phyloP scores from a whole-genome alignment of 2,329 filamentous ascomycete species.

The Stachybotrys echinatus region DNA sequence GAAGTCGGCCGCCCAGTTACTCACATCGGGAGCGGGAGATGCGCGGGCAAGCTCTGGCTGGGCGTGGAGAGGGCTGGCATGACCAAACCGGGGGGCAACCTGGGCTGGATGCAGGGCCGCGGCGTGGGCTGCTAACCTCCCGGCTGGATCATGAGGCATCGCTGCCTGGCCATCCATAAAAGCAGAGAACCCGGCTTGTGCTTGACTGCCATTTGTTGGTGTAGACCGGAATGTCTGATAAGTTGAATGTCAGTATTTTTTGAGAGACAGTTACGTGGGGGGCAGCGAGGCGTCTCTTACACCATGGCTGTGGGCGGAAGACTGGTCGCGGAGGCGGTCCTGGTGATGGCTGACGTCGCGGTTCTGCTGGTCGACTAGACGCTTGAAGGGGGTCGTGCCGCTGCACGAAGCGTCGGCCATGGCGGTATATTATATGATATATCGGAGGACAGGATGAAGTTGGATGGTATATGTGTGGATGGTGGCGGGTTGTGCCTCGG shows the following conservation, averaged over 20 bases:
- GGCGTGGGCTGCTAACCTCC: conserved; percentile 27
- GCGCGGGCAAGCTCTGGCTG: conserved; percentile 16
- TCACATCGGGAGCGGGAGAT: conserved; percentile 15
- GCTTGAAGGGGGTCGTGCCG: conserved; percentile 37
- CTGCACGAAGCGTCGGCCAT: conserved; percentile 39
- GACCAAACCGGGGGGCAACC: conserved; percentile 11
- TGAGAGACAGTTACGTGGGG: not conserved
- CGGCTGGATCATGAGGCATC: conserved; percentile 25
- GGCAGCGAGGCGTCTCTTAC: conserved; percentile 21
- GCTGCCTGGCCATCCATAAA: conserved; percentile 27
- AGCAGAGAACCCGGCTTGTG: conserved; percentile 25
- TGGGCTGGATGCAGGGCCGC: conserved; percentile 23
- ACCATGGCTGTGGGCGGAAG: conserved; percentile 18
- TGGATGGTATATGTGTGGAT: not conserved
- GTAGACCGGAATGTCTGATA: conserved; percentile 28
- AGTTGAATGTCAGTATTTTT: conserved; percentile 3
- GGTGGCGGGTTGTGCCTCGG: not conserved
- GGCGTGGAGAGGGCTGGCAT: conserved; percentile 11
- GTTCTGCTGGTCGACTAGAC: conserved; percentile 34
- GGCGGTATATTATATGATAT: not conserved
- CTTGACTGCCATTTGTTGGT: conserved; percentile 17
- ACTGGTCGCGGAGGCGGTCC: conserved; percentile 28
- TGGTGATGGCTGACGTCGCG: conserved; percentile 35
- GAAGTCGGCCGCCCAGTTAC: conserved; percentile 33
- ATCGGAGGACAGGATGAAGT: too few species aligned